Base-by-base conservation (phyloP, 805 yeast species). In the Osmozyma mogii region DNA sequence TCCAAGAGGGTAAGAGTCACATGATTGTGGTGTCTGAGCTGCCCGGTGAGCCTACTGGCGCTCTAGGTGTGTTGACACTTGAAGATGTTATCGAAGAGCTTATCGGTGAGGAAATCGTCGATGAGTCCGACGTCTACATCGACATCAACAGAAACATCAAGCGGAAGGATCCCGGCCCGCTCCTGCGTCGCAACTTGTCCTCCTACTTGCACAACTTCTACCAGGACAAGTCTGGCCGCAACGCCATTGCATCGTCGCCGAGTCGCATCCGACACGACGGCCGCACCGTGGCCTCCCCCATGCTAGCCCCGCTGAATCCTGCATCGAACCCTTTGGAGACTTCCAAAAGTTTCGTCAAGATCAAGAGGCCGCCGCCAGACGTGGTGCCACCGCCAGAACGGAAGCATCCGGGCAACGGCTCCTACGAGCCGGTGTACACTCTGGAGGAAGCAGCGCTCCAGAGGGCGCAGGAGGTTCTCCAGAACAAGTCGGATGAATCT, bases 21-120 rank as follows among this genome's bases (percentile, higher is more conserved):
- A 89, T 89, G 98, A 89, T 92, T 46, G 78, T 88, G 21, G 96
- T 89, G 6, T 77, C 89, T 40, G 78, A 77, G 34, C 66, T 67
- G 25, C 97, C 97, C 0, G 98, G 98, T 25, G 73, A 69, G 43
- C 69, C 80, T 1, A 65, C 68, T 22, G 96, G 96, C 13, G 92
- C 96, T 1, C 52, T 81, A 18, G 98, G 98, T 40, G 94, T 89
- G 7, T 64, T 89, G 25, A 89, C 98, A 1, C 65, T 89, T 37
- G 98, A 89, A 57, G 98, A 89, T 50, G 96, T 89, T n/a, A 92
- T 89, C 49, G 98, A 89, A 56, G 98, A 89, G 58, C 68, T 89
- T 40, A 89, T 89, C 54, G 98, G 98, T 29, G 97, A 89, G 57
- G 98, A 89, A 54, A 89, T 89, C 48, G 89, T 89, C 24, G 98